Evolutionary conservation across 225 moss, liverwort and hornwort genomes (phyloP), one percentile per base, ranked within the genome.

Genomic region (Ulota crispa): DNA sequence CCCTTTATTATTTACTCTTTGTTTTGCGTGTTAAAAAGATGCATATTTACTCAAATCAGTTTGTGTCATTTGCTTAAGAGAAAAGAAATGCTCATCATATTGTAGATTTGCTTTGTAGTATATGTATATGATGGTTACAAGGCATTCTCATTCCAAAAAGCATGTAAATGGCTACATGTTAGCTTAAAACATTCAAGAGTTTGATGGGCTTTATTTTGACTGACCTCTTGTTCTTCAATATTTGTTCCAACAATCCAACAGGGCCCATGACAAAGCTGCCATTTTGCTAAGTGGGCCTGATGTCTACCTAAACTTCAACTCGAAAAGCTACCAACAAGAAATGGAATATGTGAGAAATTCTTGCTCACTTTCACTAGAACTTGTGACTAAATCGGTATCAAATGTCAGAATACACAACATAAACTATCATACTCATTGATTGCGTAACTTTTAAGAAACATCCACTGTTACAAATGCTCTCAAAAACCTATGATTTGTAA

Each of bases 181-280:
- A 2, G 45, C 2, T 21, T 77, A 36, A 5, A 54, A 10, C 10
- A 53, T 37, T 54, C 34, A 39, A 11, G 20, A 12, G n/a, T 30
- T 59, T 1, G 13, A 45, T 21, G 28, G 7, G 21, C 7, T 31
- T 3, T 34, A 1, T 10, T 18, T 56, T 10, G 6, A 31, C 1
- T 2, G 23, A 31, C 6, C 10, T 11, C 9, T 30, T 12, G 50
- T 30, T 7, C 21, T 12, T 59, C 32, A 1, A 43, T 2, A 47
- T 28, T 9, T 52, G 68, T 16, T 30, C 23, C n/a, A 61, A 45
- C 76, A 81, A 69, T 39, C 23, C n/a, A 68, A 45, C 79, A 81
- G 79, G 39, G 28, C 31, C 1, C 80, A 81, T 60, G 82, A 81
- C 68, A 86, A 86, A 57, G 89, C 92, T 65, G 88, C 89, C 3